A percentile compares a stretch with the other conserved stretches of the same genome.
Evolutionary conservation across 306 rosid genomes (phyloP).

Genomic region (Malus sylvestris): DNA sequence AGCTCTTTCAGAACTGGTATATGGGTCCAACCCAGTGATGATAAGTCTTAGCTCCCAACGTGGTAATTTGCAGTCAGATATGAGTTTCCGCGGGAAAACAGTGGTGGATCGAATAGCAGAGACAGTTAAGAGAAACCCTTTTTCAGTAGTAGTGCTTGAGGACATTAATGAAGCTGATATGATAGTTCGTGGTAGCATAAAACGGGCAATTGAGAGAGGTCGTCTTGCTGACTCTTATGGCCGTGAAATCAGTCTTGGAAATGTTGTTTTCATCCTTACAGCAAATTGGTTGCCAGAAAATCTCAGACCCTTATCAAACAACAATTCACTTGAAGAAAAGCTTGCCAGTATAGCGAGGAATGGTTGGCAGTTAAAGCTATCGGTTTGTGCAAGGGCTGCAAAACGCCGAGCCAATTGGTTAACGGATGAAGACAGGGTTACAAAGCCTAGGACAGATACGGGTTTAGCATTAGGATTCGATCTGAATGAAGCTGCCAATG

Average conservation of each 20-base stretch:
- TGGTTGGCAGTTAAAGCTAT: slow-evolving; percentile 67
- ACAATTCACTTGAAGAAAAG: slow-evolving; percentile 48
- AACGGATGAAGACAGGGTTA: slow-evolving; percentile 45
- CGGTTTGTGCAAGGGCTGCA: slow-evolving; percentile 39
- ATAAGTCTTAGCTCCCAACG: slow-evolving; percentile 53
- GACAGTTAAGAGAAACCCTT: slow-evolving; percentile 70
- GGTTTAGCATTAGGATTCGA: slow-evolving; percentile 53
- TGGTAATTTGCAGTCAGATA: slow-evolving; percentile 50
- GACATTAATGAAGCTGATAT: slow-evolving; percentile 68
- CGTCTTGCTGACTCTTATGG: slow-evolving; percentile 78
- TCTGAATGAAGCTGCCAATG: slow-evolving; percentile 71
- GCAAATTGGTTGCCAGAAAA: slow-evolving; percentile 77
- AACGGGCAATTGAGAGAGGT: slow-evolving; percentile 81
- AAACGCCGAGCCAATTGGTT: slow-evolving; percentile 71
- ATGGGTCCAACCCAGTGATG: slow-evolving; percentile 58
- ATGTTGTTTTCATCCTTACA: slow-evolving; percentile 72
- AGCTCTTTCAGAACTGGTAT: slow-evolving; percentile 72
- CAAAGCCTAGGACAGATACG: slow-evolving; percentile 50
- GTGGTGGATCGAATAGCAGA: slow-evolving; percentile 76
- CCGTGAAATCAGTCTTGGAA: slow-evolving; percentile 81
- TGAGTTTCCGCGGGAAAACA: slow-evolving; percentile 72
- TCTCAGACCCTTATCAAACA: slow-evolving; percentile 42
- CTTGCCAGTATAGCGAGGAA: slow-evolving; percentile 45
- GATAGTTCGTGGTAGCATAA: slow-evolving; percentile 57
- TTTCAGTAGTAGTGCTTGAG: slow-evolving; percentile 75